Percentiles rank a stretch among this genome's conserved stretches.
Evolutionary conservation across 257 asterid species (phyloP).

Genomic region (Verbascum thapsus): DNA sequence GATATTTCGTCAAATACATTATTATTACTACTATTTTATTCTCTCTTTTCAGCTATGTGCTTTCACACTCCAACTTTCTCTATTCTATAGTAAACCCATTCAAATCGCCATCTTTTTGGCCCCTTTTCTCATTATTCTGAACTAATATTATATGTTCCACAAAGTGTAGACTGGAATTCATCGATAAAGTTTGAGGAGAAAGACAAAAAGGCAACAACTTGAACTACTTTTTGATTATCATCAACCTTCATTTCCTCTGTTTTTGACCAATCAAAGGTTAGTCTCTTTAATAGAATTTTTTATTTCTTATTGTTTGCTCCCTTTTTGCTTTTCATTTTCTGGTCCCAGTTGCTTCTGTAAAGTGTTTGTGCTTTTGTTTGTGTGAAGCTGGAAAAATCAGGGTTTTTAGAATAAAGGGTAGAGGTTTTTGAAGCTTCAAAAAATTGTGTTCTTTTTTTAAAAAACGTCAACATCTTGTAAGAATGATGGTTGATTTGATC

Average conservation of each 20-base stretch:
- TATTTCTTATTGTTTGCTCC: constrained; percentile 6
- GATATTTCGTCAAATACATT: too few relatives aligned
- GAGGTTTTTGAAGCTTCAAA: too few relatives aligned
- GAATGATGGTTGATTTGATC: constrained; percentile 27
- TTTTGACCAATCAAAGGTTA: constrained; percentile 39
- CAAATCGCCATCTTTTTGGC: constrained; percentile 21
- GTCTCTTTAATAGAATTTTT: constrained; percentile 27
- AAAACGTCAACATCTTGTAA: constrained; percentile 31
- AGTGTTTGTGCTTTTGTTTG: too few relatives aligned
- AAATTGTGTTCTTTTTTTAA: neutral
- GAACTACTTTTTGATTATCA: constrained; percentile 5
- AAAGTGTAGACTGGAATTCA: constrained; percentile 21
- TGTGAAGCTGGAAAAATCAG: constrained; percentile 26
- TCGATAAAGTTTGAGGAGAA: constrained; percentile 25
- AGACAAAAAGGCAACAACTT: constrained; percentile 28
- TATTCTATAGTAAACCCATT: too few relatives aligned
- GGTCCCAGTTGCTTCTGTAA: constrained; percentile 43
- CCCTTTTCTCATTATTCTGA: constrained; percentile 30
- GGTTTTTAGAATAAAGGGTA: too few relatives aligned
- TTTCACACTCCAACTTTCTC: constrained; percentile 31
- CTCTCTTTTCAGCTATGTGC: neutral
- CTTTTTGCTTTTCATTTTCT: constrained; percentile 25
- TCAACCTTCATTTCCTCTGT: constrained; percentile 20
- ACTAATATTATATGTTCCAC: neutral
- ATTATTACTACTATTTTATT: too few relatives aligned